Base-by-base conservation (phyloP, 2,329 filamentous ascomycete genomes). In the Aspergillus carbonarius region DNA sequence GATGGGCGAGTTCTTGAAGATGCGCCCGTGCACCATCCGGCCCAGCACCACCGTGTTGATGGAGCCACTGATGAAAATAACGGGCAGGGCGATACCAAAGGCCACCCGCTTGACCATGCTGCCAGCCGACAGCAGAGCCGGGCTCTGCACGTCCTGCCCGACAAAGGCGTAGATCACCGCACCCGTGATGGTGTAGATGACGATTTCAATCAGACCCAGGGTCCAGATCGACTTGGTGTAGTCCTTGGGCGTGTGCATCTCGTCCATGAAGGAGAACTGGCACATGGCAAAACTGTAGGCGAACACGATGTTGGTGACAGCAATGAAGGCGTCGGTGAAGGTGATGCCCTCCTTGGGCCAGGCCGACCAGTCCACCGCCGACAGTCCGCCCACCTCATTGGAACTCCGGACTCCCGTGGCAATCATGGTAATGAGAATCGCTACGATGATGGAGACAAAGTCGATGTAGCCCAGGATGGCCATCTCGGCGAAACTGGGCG, bases 231-330 rank as follows among this genome's bases (percentile, higher is more conserved):
- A 67, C 54, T 68, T 68, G 56, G 66, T 51, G 25, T 65, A 68
- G 46, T 68, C 66, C 55, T 57, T 47, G 3, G 66, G 64, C 1
- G 66, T 68, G 59, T 66, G 66, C 66, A 68, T 68, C 48, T 68
- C 66, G 23, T 68, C 61, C 66, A 68, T 68, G 54, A 68, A 68
- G 8, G 66, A 68, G 54, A 68, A 66, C 54, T 66, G 66, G 60
- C 66, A 68, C 51, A 66, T 61, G 53, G 77, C 76, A 63, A 80
- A 80, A 35, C 75, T 77, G 68, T 80, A 81, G 23, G 74, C 72
- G 55, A 75, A 76, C 48, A 73, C 65, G 20, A 76, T 74, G 58
- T 75, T 74, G 56, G 71, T 68, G 44, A 73, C 60, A 27, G 74
- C 68, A 39, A 73, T 68, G 60, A 75, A 74, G 9, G 66, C 71